Evolutionary conservation across 768 basidiomycete genomes (phyloP).

Genomic region (Glaciozyma martinii): DNA sequence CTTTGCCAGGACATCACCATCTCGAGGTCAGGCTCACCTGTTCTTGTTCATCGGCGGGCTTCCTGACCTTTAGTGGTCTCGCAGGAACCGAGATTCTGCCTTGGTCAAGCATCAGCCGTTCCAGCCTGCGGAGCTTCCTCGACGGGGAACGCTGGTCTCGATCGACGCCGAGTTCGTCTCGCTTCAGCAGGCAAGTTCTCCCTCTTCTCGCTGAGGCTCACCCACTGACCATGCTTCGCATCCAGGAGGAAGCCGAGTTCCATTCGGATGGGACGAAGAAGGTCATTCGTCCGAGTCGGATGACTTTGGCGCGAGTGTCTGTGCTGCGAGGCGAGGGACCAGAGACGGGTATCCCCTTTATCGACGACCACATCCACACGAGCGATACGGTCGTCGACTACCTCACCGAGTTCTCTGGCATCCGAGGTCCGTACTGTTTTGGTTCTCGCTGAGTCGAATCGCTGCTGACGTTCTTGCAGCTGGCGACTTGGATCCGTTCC

Average conservation of each 20-base stretch:
- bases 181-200: constrained; percentile 66
- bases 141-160: constrained; percentile 74
- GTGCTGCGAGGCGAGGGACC: constrained; percentile 78
- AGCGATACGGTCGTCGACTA: constrained; percentile 94
- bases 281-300: constrained; percentile 78
- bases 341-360: constrained; percentile 77
- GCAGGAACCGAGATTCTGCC: constrained; percentile 63
- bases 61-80: constrained; percentile 1
- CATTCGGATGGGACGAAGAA: constrained; percentile 91
- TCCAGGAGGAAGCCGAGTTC: constrained; percentile 85
- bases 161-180: constrained; percentile 98
- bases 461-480: constrained; percentile 45
- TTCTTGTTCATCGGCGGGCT: not conserved
- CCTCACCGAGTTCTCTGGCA: constrained; percentile 92
- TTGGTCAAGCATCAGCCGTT: constrained; percentile 72
- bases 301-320: constrained; percentile 88
- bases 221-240: not conserved
- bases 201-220: too few relatives aligned
- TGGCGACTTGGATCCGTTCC: constrained; percentile 79
- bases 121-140: constrained; percentile 64
- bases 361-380: constrained; percentile 96
- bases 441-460: not conserved
- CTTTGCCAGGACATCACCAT: constrained; percentile 67
- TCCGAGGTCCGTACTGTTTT: constrained; percentile 57
- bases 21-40: constrained; percentile 52